A percentile compares a stretch with the other conserved stretches of the same genome.
phyloP scores from a whole-genome alignment of 495 filamentous ascomycete species.

The Podospora conica region DNA sequence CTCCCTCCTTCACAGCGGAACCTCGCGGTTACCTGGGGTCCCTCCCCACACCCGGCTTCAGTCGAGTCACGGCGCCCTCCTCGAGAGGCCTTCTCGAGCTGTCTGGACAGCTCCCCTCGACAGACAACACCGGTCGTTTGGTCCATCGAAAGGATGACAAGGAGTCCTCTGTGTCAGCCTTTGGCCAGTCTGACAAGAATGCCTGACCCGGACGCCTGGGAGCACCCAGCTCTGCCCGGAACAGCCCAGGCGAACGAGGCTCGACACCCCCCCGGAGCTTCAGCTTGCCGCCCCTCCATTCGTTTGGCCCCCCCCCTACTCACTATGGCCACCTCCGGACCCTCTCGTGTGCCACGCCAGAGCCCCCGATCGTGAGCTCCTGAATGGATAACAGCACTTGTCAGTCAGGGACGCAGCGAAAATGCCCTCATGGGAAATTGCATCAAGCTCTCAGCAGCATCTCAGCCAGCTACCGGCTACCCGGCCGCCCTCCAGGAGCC shows the following conservation, averaged over 20 bases:
- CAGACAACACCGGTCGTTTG: background rate
- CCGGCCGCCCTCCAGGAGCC: background rate
- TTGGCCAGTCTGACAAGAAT: background rate
- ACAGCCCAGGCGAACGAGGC: background rate
- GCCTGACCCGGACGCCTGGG: background rate
- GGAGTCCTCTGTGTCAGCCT: background rate
- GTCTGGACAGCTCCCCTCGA: background rate
- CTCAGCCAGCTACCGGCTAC: background rate
- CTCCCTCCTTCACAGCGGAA: background rate
- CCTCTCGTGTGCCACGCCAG: background rate
- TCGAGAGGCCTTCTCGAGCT: background rate
- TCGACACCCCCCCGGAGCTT: background rate
- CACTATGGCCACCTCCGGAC: background rate
- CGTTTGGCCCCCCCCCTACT: background rate
- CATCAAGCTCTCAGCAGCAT: background rate
- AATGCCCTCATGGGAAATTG: background rate
- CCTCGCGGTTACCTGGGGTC: background rate
- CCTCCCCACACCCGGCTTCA: background rate
- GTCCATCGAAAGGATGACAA: background rate
- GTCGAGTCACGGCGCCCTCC: background rate
- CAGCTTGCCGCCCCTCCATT: background rate
- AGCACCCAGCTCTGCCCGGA: background rate
- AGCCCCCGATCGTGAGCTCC: background rate
- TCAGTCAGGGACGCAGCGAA: background rate
- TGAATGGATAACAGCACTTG: background rate